Percentiles rank a stretch among this genome's conserved stretches.
Conservation (phyloP, 306 rosid species). For the cucumber (Cucumis sativus) region Cucumber_9930_V3 NC_026656.2:3230501-3231000, state of each 20-base stretch:
- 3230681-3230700: conserved; percentile 19
- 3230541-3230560: conserved; percentile 6
- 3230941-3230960: not conserved
- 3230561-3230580: conserved; percentile 17
- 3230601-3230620: conserved; percentile 25
- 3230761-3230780: not conserved
- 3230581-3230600: conserved; percentile 40
- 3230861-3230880: not conserved
- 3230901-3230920: not conserved
- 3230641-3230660: conserved; percentile 58
- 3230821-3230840: conserved; percentile 43
- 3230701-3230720: conserved; percentile 41
- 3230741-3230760: conserved; percentile 11
- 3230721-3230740: conserved; percentile 18
- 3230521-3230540: conserved; percentile 4
- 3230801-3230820: conserved; percentile 19
- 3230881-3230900: not conserved
- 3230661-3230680: not conserved
- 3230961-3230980: not conserved
- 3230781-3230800: conserved; percentile 24
- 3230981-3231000: not conserved
- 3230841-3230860: conserved; percentile 28
- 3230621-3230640: conserved; percentile 32
- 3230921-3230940: not conserved
- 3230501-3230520: not conserved